Evolutionary conservation across 345 rosid species (phyloP).

Genomic region (Anacardium occidentale): DNA sequence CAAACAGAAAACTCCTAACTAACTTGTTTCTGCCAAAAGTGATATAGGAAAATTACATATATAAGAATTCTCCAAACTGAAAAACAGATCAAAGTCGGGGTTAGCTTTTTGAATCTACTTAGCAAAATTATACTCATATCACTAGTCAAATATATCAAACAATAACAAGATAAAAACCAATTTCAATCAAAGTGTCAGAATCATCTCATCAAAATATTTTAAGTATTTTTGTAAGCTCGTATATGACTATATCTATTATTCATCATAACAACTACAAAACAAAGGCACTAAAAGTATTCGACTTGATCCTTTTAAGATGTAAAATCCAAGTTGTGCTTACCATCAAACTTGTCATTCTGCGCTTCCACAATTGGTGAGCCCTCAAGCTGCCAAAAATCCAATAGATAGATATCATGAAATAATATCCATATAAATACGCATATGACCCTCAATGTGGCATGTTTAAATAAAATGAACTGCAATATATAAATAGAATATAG

Average conservation of each 20-base stretch:
- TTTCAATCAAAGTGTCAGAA: neutral
- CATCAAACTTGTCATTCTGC: constrained; percentile 92
- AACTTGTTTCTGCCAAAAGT: neutral
- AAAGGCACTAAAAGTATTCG: constrained; percentile 1
- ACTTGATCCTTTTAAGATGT: neutral
- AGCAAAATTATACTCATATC: neutral
- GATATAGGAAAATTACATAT: neutral
- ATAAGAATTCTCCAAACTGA: neutral
- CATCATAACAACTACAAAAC: neutral
- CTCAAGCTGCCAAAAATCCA: constrained; percentile 63
- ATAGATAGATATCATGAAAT: constrained; percentile 19
- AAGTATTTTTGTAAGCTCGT: neutral
- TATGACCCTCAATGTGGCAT: neutral
- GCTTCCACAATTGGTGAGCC: constrained; percentile 88
- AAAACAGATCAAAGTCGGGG: neutral
- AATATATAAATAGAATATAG: neutral
- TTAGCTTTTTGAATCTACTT: neutral
- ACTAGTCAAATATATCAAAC: neutral
- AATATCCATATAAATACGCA: neutral
- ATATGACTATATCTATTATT: neutral
- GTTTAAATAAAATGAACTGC: neutral
- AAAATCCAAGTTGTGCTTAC: constrained; percentile 36
- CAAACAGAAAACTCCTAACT: neutral
- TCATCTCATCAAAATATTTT: neutral
- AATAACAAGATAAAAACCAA: neutral